A percentile compares a stretch with the other conserved stretches of the same genome.
Conservation (phyloP, 2,329 filamentous ascomycete genomes). For the Ophiostoma montium region DNA sequence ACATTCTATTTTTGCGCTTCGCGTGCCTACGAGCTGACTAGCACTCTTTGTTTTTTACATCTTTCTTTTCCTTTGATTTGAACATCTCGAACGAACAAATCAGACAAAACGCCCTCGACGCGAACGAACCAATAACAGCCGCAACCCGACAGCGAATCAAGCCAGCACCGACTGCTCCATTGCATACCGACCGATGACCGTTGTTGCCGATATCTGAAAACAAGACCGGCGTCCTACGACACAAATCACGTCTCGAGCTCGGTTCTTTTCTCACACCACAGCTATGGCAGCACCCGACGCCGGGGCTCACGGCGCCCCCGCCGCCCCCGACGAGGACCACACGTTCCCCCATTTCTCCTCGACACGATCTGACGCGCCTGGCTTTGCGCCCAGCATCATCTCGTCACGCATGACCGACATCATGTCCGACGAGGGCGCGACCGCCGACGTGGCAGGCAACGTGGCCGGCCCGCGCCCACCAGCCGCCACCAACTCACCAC, state of each 20-base stretch:
- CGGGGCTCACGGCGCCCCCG: constrained; percentile 22
- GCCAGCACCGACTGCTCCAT: too few species aligned
- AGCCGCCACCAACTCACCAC: constrained; percentile 19
- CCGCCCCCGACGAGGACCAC: constrained; percentile 20
- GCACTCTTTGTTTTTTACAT: too few species aligned
- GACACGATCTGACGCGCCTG: constrained; percentile 31
- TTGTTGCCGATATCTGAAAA: too few species aligned
- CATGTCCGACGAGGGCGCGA: constrained; percentile 39
- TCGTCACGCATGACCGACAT: constrained; percentile 60
- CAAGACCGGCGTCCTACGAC: too few species aligned
- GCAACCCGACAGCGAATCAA: too few species aligned
- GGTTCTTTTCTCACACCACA: not conserved
- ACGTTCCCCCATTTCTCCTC: constrained; percentile 28
- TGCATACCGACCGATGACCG: too few species aligned
- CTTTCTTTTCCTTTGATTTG: too few species aligned
- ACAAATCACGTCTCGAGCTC: too few species aligned
- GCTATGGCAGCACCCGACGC: constrained; percentile 20
- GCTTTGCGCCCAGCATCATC: constrained; percentile 41
- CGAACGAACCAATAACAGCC: too few species aligned
- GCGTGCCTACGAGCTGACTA: not conserved
- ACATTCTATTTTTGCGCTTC: not conserved
- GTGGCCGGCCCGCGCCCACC: constrained; percentile 17
- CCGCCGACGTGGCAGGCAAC: constrained; percentile 22
- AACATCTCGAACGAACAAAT: not conserved
- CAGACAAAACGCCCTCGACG: not conserved